Conservation (phyloP, 2,329 filamentous ascomycete genomes). For the Diaporthe longicolla region DNA sequence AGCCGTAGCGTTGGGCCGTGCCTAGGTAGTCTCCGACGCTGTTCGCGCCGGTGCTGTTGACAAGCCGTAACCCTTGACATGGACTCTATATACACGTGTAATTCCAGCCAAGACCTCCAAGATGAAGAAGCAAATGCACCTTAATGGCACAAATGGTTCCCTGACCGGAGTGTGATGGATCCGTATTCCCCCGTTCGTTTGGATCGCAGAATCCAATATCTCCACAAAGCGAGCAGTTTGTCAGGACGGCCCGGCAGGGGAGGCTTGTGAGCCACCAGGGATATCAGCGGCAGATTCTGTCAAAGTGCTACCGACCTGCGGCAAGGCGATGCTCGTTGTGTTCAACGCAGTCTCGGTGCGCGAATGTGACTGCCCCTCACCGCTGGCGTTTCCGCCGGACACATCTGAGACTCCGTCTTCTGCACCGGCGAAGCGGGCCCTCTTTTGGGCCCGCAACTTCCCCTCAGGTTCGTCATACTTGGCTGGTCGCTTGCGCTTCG, state of each 20-base stretch:
- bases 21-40: too few species aligned
- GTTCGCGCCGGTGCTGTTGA: too few species aligned
- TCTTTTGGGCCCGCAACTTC: neutral
- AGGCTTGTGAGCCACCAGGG: neutral
- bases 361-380: too few species aligned
- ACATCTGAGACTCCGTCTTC: neutral
- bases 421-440: slow-evolving; percentile 21
- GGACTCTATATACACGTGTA: too few species aligned
- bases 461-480: neutral
- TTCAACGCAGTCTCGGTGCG: neutral
- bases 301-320: neutral
- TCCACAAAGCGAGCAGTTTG: slow-evolving; percentile 36
- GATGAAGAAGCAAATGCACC: neutral
- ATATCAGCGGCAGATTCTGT: neutral
- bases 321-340: neutral
- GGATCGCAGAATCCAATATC: neutral
- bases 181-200: neutral
- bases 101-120: too few species aligned
- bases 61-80: too few species aligned
- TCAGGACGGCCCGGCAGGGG: neutral
- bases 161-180: neutral
- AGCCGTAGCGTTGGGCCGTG: too few species aligned
- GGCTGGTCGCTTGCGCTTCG: neutral
- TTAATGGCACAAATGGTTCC: neutral
- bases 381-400: too few species aligned